Percentiles rank a stretch among this genome's conserved stretches.
Conservation (phyloP, 306 rosid species). For the Acmispon strigosus region DNA sequence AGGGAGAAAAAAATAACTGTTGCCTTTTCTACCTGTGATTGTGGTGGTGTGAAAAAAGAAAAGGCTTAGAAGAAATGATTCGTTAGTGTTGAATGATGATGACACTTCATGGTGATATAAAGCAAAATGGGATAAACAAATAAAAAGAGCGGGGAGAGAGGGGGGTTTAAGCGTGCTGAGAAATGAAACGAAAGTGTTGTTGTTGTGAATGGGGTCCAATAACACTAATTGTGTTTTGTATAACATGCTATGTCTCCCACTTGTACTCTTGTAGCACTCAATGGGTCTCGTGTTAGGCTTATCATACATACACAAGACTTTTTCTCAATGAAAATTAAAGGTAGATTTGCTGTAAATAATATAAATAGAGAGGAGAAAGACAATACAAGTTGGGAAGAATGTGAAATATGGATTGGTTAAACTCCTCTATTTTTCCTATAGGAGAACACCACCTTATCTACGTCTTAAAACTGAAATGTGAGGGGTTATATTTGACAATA, state of each 20-base stretch:
- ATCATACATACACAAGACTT: not conserved
- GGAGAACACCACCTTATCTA: no score
- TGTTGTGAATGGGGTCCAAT: slow-evolving; percentile 41
- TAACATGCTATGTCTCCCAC: slow-evolving; percentile 54
- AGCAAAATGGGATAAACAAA: slow-evolving; percentile 16
- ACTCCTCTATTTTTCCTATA: no score
- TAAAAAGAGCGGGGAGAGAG: slow-evolving; percentile 1
- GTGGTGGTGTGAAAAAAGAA: slow-evolving; percentile 13
- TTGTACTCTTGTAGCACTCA: slow-evolving; percentile 37
- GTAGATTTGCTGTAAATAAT: no score
- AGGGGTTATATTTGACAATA: no score
- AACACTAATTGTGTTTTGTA: slow-evolving; percentile 47
- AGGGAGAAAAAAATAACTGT: not conserved
- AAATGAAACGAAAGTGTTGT: slow-evolving; percentile 20
- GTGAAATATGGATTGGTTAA: no score
- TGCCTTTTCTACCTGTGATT: slow-evolving; percentile 4
- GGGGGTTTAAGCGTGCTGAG: slow-evolving; percentile 55
- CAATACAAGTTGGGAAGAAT: no score
- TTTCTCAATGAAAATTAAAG: not conserved
- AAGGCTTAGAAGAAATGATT: slow-evolving; percentile 63
- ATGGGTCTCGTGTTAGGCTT: slow-evolving; percentile 39
- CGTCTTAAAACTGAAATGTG: no score
- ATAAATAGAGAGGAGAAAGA: no score
- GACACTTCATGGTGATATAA: slow-evolving; percentile 41
- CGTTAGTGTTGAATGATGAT: slow-evolving; percentile 61